Conservation (phyloP, 2,329 filamentous ascomycete genomes). For the Didymella pinodella region DNA sequence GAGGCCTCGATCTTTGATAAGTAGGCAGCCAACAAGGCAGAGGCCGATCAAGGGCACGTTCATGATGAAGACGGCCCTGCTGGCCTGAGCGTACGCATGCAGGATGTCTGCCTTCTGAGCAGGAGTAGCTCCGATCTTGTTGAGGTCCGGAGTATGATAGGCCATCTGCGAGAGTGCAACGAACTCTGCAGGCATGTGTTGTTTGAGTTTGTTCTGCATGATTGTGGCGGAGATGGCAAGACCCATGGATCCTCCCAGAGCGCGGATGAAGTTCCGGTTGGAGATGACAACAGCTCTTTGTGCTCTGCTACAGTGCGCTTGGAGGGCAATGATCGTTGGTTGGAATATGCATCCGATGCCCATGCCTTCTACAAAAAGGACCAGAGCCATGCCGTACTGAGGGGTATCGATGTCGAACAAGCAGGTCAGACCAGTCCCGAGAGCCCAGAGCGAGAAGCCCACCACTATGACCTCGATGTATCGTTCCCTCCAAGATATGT, state of each 20-base stretch:
- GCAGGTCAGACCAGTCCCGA: slow-evolving; percentile 60
- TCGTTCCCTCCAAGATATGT: slow-evolving; percentile 64
- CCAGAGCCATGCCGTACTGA: slow-evolving; percentile 58
- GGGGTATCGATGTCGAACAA: slow-evolving; percentile 49
- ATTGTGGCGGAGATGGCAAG: slow-evolving; percentile 57
- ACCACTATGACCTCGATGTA: slow-evolving; percentile 59
- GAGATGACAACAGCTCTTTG: slow-evolving; percentile 70
- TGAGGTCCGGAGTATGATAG: slow-evolving; percentile 26
- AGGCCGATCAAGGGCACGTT: slow-evolving; percentile 63
- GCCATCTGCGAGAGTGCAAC: slow-evolving; percentile 18
- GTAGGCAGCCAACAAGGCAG: slow-evolving; percentile 60
- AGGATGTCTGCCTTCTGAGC: slow-evolving; percentile 46
- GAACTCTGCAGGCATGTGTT: slow-evolving; percentile 26
- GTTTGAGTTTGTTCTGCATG: slow-evolving; percentile 29
- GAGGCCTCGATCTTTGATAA: slow-evolving; percentile 60
- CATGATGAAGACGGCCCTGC: slow-evolving; percentile 63
- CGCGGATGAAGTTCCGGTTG: slow-evolving; percentile 69
- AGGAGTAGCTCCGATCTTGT: slow-evolving; percentile 2
- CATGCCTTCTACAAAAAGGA: slow-evolving; percentile 59
- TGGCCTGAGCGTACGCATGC: slow-evolving; percentile 62
- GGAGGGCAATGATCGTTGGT: slow-evolving; percentile 63
- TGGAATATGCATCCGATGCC: slow-evolving; percentile 62
- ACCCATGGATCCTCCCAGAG: slow-evolving; percentile 65
- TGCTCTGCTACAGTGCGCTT: slow-evolving; percentile 59
- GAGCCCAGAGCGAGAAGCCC: slow-evolving; percentile 58